Evolutionary conservation across 495 filamentous ascomycete species (phyloP).

Genomic region (Annulohypoxylon nitens): DNA sequence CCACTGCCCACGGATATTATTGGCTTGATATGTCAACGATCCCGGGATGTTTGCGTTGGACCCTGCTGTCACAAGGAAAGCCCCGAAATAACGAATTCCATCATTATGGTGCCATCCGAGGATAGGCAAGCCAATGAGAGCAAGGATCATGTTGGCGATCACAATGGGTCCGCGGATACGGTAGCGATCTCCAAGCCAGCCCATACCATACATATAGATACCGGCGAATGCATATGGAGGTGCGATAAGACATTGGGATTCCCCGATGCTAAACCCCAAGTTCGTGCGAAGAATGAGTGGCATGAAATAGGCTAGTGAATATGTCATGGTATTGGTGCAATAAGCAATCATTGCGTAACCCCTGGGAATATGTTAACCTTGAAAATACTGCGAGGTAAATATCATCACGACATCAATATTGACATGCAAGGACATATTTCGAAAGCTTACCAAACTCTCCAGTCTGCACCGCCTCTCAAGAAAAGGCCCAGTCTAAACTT

Average conservation of each 20-base stretch:
- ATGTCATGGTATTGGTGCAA: constrained; percentile 68
- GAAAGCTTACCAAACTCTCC: constrained; percentile 66
- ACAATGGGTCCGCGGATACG: constrained; percentile 68
- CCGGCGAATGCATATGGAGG: constrained; percentile 71
- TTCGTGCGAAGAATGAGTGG: constrained; percentile 70
- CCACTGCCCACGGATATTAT: constrained; percentile 77
- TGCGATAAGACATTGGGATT: constrained; percentile 69
- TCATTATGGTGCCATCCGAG: constrained; percentile 64
- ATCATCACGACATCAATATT: neutral
- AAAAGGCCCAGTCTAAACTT: constrained; percentile 65
- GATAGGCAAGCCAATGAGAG: constrained; percentile 59
- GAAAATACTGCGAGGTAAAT: constrained; percentile 13
- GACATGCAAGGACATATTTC: neutral
- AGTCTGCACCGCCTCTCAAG: constrained; percentile 61
- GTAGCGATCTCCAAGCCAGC: constrained; percentile 67
- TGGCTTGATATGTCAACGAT: constrained; percentile 68
- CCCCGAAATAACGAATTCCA: constrained; percentile 68
- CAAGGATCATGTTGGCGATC: constrained; percentile 61
- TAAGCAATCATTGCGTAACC: constrained; percentile 67
- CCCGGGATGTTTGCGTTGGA: constrained; percentile 69
- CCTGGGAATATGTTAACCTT: constrained; percentile 38
- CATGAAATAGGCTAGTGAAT: constrained; percentile 74
- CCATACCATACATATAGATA: constrained; percentile 66
- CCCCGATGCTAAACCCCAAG: constrained; percentile 67
- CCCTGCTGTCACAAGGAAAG: constrained; percentile 69